phyloP scores from a whole-genome alignment of 441 rosid species.

The Gossypium gossypioides region DNA sequence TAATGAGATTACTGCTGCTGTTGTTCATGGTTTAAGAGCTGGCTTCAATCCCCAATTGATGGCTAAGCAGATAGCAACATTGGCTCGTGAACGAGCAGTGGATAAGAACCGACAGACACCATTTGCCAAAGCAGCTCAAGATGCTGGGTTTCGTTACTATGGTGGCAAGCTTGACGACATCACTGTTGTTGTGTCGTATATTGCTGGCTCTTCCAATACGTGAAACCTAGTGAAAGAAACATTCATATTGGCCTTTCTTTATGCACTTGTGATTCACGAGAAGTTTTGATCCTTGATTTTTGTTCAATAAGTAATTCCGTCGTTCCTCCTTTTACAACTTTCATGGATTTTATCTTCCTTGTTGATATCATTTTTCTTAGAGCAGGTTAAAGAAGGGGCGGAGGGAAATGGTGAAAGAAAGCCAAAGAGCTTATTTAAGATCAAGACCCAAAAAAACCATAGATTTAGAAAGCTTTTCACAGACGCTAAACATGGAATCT shows the following conservation, averaged over 20 bases:
- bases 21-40: slow-evolving; percentile 64
- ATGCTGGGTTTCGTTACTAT: slow-evolving; percentile 73
- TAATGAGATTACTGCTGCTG: slow-evolving; percentile 65
- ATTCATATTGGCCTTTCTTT: neutral
- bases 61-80: slow-evolving; percentile 78
- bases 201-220: slow-evolving; percentile 22
- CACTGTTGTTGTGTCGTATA: slow-evolving; percentile 80
- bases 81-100: slow-evolving; percentile 71
- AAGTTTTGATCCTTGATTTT: neutral
- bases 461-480: neutral
- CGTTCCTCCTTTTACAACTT: neutral
- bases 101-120: slow-evolving; percentile 73
- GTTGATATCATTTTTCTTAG: neutral
- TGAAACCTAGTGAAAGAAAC: slow-evolving; percentile 11
- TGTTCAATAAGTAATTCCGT: neutral
- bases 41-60: slow-evolving; percentile 60
- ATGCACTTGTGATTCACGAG: neutral
- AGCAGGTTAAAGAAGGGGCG: neutral
- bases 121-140: slow-evolving; percentile 80
- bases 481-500: neutral
- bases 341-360: neutral
- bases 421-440: neutral
- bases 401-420: neutral
- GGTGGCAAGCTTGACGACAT: slow-evolving; percentile 97
- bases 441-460: neutral